phyloP scores from a whole-genome alignment of 768 basidiomycete species.

The Pleurotus djamor region DNA sequence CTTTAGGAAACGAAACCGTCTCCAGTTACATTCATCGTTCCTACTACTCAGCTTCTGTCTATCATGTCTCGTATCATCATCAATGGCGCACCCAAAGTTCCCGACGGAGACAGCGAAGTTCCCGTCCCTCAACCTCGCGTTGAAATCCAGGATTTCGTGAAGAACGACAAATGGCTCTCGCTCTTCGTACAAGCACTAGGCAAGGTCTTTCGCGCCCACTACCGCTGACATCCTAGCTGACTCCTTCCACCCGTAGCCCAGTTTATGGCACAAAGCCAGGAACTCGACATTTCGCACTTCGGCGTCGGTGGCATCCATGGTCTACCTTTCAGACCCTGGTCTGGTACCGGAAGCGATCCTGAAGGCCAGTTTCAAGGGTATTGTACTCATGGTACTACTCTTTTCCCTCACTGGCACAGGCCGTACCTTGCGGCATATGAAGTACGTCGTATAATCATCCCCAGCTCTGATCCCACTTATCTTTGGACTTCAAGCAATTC shows the following conservation, averaged over 20 bases:
- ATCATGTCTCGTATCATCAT: slow-evolving; percentile 16
- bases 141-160: slow-evolving; percentile 41
- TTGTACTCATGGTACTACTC: slow-evolving; percentile 50
- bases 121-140: slow-evolving; percentile 20
- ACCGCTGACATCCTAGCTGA: neutral
- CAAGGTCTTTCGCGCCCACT: slow-evolving; percentile 18
- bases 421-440: slow-evolving; percentile 51
- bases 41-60: neutral
- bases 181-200: slow-evolving; percentile 50
- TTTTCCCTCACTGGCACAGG: slow-evolving; percentile 58
- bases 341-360: slow-evolving; percentile 21
- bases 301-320: slow-evolving; percentile 52
- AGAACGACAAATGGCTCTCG: slow-evolving; percentile 42
- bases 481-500: slow-evolving; percentile 36
- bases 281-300: slow-evolving; percentile 35
- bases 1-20: neutral
- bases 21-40: neutral
- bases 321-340: slow-evolving; percentile 41
- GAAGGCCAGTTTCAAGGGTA: slow-evolving; percentile 39
- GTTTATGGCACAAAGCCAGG: slow-evolving; percentile 27
- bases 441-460: slow-evolving; percentile 23
- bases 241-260: slow-evolving; percentile 16
- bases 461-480: neutral
- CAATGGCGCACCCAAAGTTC: slow-evolving; percentile 25
- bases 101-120: slow-evolving; percentile 11